Base-by-base conservation (phyloP, 176 grass and related monocot genomes). In the Elymus sibiricus region DNA sequence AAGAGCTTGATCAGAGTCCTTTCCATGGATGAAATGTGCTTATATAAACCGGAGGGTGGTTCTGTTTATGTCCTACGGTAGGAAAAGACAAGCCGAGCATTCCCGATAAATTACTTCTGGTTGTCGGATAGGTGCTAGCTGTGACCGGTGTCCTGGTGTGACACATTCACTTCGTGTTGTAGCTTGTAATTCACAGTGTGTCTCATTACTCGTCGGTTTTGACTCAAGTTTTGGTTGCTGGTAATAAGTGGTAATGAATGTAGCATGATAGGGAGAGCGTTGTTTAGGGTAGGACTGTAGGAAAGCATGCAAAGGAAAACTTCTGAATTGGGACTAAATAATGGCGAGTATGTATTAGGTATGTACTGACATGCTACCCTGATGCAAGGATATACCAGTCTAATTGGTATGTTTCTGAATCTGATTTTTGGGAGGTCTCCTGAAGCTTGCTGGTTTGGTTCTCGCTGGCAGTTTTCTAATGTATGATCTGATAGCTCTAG, bases 401-500 rank as follows among this genome's bases (percentile, higher is more conserved):
- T 43, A 81, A 67, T 47, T 66, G 42, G 12, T 55, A 82, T 51
- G 21, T 32, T 82, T 39, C 80, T 27, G 46, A 56, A 70, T 82
- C 64, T 68, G 43, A 21, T 37, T 55, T 46, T 17, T 38, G 3
- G 2, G 22, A 38, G 13, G 12, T 82, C 28, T 32, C 79, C 21
- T 70, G 44, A 37, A 82, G 64, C 28, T 82, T 70, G 21, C 47
- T 82, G 64, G 16, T 69, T 70, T 35, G 4, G 10, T 82, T 7
- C 29, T 22, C 55, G 64, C 19, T 67, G 22, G 4, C 60, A 43
- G n/a, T 44, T 14, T 79, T 35, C 21, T 27, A 42, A 28, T 64
- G 40, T 64, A 26, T 63, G n/a, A 25, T 4, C 6, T 61, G 53
- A 37, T 61, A 38, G 55, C 55, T 61, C 37, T 59, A 78, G 10